A percentile compares a stretch with the other conserved stretches of the same genome.
Evolutionary conservation across 441 rosid species (phyloP).

Genomic region (Arabidopsis lyrata): DNA sequence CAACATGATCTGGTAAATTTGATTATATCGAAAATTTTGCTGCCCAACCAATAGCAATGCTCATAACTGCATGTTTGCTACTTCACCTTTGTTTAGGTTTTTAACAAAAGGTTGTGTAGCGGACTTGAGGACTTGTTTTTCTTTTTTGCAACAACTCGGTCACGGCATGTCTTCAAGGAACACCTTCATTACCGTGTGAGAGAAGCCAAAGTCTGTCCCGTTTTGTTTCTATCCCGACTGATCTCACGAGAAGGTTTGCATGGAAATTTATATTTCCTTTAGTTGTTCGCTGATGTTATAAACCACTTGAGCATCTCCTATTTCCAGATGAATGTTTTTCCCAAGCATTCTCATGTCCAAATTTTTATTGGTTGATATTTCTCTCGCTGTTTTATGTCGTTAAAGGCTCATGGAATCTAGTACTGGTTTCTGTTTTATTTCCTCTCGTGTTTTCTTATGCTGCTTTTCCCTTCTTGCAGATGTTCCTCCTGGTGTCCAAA

Average conservation of each 20-base stretch:
- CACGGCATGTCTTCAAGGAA: constrained; percentile 67
- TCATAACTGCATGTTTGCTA: constrained; percentile 29
- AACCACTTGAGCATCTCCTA: constrained; percentile 20
- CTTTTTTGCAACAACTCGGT: constrained; percentile 67
- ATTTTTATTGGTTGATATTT: background rate
- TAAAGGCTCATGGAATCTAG: constrained; percentile 21
- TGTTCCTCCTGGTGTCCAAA: constrained; percentile 63
- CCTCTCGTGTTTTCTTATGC: constrained; percentile 35
- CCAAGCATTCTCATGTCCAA: constrained; percentile 16
- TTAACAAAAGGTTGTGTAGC: constrained; percentile 50
- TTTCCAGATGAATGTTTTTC: constrained; percentile 11
- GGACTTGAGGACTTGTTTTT: constrained; percentile 66
- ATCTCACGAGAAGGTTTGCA: constrained; percentile 78
- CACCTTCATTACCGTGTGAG: constrained; percentile 69
- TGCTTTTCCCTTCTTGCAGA: constrained; percentile 59
- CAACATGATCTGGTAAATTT: constrained; percentile 27
- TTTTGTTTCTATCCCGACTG: constrained; percentile 66
- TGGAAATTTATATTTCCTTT: constrained; percentile 10
- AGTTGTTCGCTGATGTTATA: background rate
- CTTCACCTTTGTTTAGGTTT: constrained; percentile 59
- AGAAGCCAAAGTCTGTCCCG: constrained; percentile 75
- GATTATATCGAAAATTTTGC: constrained; percentile 21
- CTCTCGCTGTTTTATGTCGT: background rate
- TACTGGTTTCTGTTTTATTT: constrained; percentile 1
- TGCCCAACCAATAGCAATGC: constrained; percentile 22